Base-by-base conservation (phyloP, 768 basidiomycete genomes). In the Heimioporus sp. region DNA sequence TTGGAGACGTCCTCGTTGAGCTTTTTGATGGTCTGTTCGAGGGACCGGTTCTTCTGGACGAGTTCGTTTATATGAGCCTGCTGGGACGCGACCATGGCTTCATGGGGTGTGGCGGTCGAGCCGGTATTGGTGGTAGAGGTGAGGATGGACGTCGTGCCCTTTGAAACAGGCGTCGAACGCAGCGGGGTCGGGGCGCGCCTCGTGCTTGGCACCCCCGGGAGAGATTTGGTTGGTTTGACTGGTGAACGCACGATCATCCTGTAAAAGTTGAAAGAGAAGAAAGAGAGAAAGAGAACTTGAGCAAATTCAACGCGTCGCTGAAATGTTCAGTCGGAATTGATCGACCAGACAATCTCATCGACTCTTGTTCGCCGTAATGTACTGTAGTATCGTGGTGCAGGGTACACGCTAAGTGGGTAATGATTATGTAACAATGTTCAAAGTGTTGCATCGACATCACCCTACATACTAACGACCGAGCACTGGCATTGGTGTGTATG, bases 61-160 rank as follows among this genome's bases (percentile, higher is more conserved):
- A 91, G 80, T 39, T 90, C 86, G 44, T 85, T 78, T 45, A 91
- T 87, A 64, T 90, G 87, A 3, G 76, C 68, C 53, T 82, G 82
- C 64, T 85, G 80, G 5, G 83, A 77, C 21, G 81, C 74, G 55
- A 81, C 80, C 60, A 87, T 73, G 20, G 82, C 76, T 30, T 73
- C 73, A 38, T 66, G 66, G 34, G 68, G 76, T 48, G 68, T 66
- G 40, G 66, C 39, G 9, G 54, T 66, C 31, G 65, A 66, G 12
- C 65, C 66, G 3, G 65, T 68, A 36, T 61, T 62, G 1, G 65
- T 66, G 9, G 62, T 43, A 2, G 65, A 68, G 1, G 66, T 62
- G 10, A 64, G 58, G 35, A 66, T 57, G 5, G 64, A 66, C 2
- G 64, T 54, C 8, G 65, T 66, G 10, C 64, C 64, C 12, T 54